Evolutionary conservation across 2,329 filamentous ascomycete species (phyloP), one percentile per base, ranked within the genome.

Genomic region (Alternaria longipes): DNA sequence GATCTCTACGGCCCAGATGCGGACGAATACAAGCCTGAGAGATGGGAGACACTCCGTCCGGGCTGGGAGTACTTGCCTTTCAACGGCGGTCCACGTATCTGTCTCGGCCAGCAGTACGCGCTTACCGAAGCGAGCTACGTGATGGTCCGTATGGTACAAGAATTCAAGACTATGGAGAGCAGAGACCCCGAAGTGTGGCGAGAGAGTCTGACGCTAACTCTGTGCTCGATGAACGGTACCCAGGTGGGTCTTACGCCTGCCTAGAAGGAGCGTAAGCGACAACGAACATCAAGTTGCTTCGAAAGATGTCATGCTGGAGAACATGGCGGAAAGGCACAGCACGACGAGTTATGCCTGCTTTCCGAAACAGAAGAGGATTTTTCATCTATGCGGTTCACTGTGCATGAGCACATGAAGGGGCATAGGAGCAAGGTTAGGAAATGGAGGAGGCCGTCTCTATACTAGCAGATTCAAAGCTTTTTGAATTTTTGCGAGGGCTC

Each of bases 1-100:
- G 81, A 83, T 51, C 71, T 83, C 40, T 86, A 80, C 69, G 84
- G 84, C 1, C 70, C 78, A 12, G 84, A 86, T 50, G 83, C 83
- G 6, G 73, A 80, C 20, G 79, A 80, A 41, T 87, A 82, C 75
- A 77, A 72, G 58, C 84, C 83, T 0, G 83, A 82, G 71, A 76
- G 83, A 59, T 85, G 82, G 84, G 78, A 79, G 50, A 70, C 45
- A 3, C 63, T 79, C 8, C 72, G 75, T 4, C 73, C 75, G 1
- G 70, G 75, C 4, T 79, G 76, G 77, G 78, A 79, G 61, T 79
- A 78, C 42, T 56, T 80, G 8, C 78, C 78, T 1, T 80, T 80
- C 63, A 79, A 79, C 46, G 78, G 78, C 34, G 78, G 78, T 1
- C 78, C 78, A n/a, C 63, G 74, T 4, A 76, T 78, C 49, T 79